Percentiles rank a stretch among this genome's conserved stretches.
Evolutionary conservation across 441 rosid species (phyloP).

Genomic region (Populus trichocarpa): DNA sequence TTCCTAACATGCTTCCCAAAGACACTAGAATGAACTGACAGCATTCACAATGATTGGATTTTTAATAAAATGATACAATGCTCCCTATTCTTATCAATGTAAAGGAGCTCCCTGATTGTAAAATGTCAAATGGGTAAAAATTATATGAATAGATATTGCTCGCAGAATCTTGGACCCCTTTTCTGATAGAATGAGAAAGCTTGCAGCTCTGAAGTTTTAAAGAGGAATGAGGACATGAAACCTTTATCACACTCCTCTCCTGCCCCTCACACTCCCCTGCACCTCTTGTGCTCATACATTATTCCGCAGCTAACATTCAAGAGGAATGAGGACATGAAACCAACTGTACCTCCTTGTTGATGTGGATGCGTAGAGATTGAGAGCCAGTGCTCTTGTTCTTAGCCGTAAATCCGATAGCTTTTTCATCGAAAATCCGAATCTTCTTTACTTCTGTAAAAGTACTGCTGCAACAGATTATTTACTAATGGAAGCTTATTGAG

Average conservation of each 20-base stretch:
- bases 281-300: too few relatives aligned
- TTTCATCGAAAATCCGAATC: slow-evolving; percentile 45
- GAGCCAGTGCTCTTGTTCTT: slow-evolving; percentile 37
- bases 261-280: slow-evolving; percentile 8
- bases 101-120: too few relatives aligned
- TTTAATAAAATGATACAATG: too few relatives aligned
- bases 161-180: not conserved
- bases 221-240: too few relatives aligned
- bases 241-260: slow-evolving; percentile 15
- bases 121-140: too few relatives aligned
- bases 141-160: too few relatives aligned
- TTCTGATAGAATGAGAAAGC: not conserved
- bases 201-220: not conserved
- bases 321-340: not conserved
- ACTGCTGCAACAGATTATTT: slow-evolving; percentile 16
- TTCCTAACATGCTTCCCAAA: too few relatives aligned
- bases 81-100: too few relatives aligned
- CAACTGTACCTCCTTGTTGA: slow-evolving; percentile 27
- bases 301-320: not conserved
- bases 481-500: slow-evolving; percentile 16
- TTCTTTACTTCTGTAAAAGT: slow-evolving; percentile 38
- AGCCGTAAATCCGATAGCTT: slow-evolving; percentile 33
- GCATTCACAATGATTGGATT: too few relatives aligned
- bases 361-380: slow-evolving; percentile 20
- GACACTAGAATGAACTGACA: too few relatives aligned